phyloP scores from a whole-genome alignment of 768 basidiomycete genomes.

The Termitomyces sp. region DNA sequence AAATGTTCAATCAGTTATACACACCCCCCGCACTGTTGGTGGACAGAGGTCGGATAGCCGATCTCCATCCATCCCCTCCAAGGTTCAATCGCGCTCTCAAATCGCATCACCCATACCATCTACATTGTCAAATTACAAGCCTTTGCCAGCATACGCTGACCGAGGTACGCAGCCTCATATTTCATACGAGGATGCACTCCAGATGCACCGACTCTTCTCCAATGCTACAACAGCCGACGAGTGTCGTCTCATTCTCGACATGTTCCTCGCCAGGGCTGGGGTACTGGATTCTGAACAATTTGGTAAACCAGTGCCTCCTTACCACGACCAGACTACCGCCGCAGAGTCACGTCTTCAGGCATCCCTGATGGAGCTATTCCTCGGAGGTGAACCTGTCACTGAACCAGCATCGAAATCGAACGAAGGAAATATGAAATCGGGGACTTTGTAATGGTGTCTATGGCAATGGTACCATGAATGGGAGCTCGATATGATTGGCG shows the following conservation, averaged over 20 bases:
- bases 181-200: conserved; percentile 44
- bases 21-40: neutral
- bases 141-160: conserved; percentile 13
- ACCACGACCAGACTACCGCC: conserved; percentile 12
- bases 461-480: neutral
- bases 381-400: conserved; percentile 21
- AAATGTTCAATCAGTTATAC: neutral
- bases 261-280: conserved; percentile 67
- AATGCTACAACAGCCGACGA: conserved; percentile 74
- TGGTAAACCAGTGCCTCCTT: conserved; percentile 27
- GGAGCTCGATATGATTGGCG: neutral
- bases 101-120: neutral
- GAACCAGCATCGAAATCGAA: conserved; percentile 7
- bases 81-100: conserved; percentile 3
- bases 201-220: conserved; percentile 63
- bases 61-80: neutral
- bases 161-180: conserved; percentile 19
- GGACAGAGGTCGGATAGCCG: conserved; percentile 1
- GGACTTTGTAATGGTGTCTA: neutral
- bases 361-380: conserved; percentile 45
- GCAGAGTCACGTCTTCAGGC: conserved; percentile 36
- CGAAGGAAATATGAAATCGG: conserved; percentile 6
- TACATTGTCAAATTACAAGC: conserved; percentile 13
- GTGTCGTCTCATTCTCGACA: conserved; percentile 80
- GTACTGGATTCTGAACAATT: conserved; percentile 29